Evolutionary conservation across 495 filamentous ascomycete genomes (phyloP).

Genomic region (Xanthoparmelia taractica): DNA sequence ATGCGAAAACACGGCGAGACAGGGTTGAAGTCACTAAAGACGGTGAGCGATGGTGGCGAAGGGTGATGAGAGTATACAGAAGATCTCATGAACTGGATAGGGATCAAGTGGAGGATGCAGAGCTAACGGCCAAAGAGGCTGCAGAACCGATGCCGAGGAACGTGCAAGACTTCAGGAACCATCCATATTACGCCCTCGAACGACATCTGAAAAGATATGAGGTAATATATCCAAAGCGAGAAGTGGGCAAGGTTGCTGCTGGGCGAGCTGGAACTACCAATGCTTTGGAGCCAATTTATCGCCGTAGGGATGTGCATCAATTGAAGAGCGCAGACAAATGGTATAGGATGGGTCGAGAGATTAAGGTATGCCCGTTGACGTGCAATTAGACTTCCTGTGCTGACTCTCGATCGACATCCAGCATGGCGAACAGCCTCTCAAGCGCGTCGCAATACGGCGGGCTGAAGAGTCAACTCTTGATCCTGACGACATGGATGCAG

Average conservation of each 20-base stretch:
- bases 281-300: constrained; percentile 59
- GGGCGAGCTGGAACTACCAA: constrained; percentile 42
- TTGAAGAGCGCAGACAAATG: constrained; percentile 74
- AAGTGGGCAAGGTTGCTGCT: constrained; percentile 73
- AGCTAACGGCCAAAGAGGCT: constrained; percentile 60
- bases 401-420: neutral
- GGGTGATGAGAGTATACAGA: constrained; percentile 52
- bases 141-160: constrained; percentile 84
- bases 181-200: constrained; percentile 83
- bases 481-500: constrained; percentile 37
- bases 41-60: constrained; percentile 68
- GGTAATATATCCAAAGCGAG: constrained; percentile 60
- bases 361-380: constrained; percentile 37
- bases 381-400: neutral
- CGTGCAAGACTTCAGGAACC: constrained; percentile 84
- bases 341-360: constrained; percentile 75
- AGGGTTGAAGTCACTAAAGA: constrained; percentile 61
- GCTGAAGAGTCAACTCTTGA: constrained; percentile 32
- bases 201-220: constrained; percentile 81
- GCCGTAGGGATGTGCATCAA: constrained; percentile 67
- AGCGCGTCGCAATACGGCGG: constrained; percentile 49
- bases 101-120: constrained; percentile 73
- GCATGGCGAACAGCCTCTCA: constrained; percentile 66
- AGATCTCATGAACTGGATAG: constrained; percentile 51
- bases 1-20: constrained; percentile 72